These are phyloP conservation scores for Citrus mangshanensis DNA, from an alignment of 345 rosid genomes.

Conservation along the genomic window DNA sequence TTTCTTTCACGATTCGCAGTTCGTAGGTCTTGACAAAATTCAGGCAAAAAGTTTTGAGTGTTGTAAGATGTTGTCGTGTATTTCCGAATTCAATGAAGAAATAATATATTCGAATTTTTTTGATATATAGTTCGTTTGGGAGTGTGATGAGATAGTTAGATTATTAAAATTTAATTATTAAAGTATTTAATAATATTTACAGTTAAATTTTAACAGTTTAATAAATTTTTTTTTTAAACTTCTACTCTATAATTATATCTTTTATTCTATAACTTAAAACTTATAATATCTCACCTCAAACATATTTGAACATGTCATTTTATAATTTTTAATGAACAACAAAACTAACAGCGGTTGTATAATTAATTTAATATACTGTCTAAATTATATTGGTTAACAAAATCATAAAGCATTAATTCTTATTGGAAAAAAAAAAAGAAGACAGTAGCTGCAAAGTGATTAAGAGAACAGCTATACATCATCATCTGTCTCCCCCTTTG, in stretches of 20 bases:
- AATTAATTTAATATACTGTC: neutral
- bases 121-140: accelerated
- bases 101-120: neutral
- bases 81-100: neutral
- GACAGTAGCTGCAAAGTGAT: neutral
- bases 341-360: neutral
- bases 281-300: accelerated
- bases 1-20: too few species aligned
- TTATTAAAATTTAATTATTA: accelerated
- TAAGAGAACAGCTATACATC: neutral
- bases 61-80: neutral
- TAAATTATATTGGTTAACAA: too few species aligned
- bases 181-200: accelerated
- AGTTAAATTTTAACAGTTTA: accelerated
- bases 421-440: neutral
- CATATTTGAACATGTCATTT: too few species aligned
- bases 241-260: accelerated
- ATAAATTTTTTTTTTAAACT: too few species aligned
- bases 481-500: slow-evolving; percentile 38
- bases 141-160: accelerated
- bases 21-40: too few species aligned
- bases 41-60: too few species aligned
- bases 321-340: too few species aligned
- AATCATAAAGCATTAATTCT: too few species aligned
- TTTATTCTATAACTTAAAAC: accelerated